Conservation (phyloP, 768 basidiomycete genomes). For the Lentinula aciculospora region DNA sequence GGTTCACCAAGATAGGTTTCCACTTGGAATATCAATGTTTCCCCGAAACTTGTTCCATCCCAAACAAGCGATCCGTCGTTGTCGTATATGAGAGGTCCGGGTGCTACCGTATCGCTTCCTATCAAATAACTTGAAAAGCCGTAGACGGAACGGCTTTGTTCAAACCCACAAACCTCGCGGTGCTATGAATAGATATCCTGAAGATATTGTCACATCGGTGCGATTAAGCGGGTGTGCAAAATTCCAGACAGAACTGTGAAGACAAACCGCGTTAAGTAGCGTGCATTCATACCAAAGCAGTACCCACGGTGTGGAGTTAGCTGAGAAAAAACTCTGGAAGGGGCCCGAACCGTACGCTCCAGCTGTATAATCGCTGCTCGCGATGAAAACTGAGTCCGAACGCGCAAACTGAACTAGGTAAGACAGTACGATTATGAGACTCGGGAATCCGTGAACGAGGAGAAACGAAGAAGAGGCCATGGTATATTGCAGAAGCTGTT, state of each 20-base stretch:
- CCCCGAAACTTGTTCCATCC: conserved; percentile 4
- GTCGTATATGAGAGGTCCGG: conserved; percentile 1
- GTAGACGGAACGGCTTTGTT: not conserved
- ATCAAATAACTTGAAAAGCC: not conserved
- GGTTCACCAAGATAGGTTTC: conserved; percentile 3
- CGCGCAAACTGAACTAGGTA: not conserved
- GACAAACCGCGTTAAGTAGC: no score
- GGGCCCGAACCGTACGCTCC: not conserved
- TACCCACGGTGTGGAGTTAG: conserved; percentile 2
- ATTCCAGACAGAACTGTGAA: not conserved
- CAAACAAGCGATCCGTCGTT: not conserved
- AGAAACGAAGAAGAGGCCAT: not conserved
- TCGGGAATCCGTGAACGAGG: no score
- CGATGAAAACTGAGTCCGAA: not conserved
- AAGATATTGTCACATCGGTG: not conserved
- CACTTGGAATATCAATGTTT: not conserved
- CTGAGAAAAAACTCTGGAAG: not conserved
- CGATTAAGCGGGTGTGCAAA: not conserved
- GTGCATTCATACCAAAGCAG: not conserved
- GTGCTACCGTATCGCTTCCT: not conserved
- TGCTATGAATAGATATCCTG: not conserved
- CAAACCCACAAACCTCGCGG: not conserved
- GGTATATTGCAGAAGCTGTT: not conserved
- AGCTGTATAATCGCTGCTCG: not conserved
- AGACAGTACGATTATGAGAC: not conserved